These are phyloP conservation scores for Pseudogymnoascus sp. DNA, from an alignment of 2,329 filamentous ascomycete genomes.

Conservation along the genomic window DNA sequence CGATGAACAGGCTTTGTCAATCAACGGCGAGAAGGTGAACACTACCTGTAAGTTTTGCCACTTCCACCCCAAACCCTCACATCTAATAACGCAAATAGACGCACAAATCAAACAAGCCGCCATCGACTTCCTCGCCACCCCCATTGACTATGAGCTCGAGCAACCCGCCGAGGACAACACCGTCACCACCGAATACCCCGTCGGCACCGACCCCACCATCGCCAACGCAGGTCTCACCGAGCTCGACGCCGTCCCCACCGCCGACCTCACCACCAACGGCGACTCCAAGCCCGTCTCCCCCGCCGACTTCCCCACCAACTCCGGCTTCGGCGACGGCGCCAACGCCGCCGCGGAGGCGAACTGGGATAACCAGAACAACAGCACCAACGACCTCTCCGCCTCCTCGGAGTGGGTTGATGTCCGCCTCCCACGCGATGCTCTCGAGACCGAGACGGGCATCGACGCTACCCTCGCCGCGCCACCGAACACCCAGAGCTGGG, in stretches of 20 bases:
- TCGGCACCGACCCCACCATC: conserved; percentile 57
- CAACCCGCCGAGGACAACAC: conserved; percentile 17
- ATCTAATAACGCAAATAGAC: conserved; percentile 33
- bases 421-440: conserved; percentile 62
- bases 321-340: conserved; percentile 43
- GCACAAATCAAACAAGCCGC: conserved; percentile 50
- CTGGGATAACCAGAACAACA: conserved; percentile 44
- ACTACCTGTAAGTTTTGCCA: conserved; percentile 58
- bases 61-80: neutral
- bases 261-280: conserved; percentile 35
- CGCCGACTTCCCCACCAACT: conserved; percentile 38
- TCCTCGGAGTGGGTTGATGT: conserved; percentile 45
- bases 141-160: conserved; percentile 25
- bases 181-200: conserved; percentile 29
- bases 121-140: conserved; percentile 43
- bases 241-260: conserved; percentile 44
- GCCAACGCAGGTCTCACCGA: conserved; percentile 61
- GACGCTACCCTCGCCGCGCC: conserved; percentile 46
- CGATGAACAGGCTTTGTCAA: conserved; percentile 57
- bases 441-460: conserved; percentile 63
- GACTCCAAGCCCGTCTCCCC: conserved; percentile 33
- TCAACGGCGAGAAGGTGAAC: conserved; percentile 54
- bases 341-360: conserved; percentile 57
- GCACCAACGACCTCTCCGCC: conserved; percentile 26
- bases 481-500: conserved; percentile 64